These are phyloP conservation scores for Xylaria hypoxylon DNA, from an alignment of 2,329 filamentous ascomycete genomes.

Conservation along the genomic window DNA sequence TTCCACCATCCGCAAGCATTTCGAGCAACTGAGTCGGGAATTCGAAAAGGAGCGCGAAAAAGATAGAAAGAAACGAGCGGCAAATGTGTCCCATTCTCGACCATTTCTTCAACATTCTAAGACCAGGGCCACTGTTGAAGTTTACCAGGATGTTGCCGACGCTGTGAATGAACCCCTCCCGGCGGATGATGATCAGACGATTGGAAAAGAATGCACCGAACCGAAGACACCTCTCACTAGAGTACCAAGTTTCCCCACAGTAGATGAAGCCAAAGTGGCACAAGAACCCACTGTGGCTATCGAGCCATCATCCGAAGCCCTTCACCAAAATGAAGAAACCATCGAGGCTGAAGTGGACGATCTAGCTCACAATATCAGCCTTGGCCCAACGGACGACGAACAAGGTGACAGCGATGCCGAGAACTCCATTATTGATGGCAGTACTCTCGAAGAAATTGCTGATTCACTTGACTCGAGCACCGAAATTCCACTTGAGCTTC, in stretches of 20 bases:
- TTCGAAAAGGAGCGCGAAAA: slow-evolving; percentile 94
- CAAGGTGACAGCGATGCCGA: slow-evolving; percentile 78
- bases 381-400: slow-evolving; percentile 77
- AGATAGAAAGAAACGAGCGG: slow-evolving; percentile 83
- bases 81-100: slow-evolving; percentile 78
- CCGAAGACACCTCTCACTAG: slow-evolving; percentile 44
- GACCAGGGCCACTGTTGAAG: slow-evolving; percentile 95
- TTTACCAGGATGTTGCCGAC: slow-evolving; percentile 93
- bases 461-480: slow-evolving; percentile 70
- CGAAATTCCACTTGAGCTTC: slow-evolving; percentile 77
- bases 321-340: slow-evolving; percentile 47
- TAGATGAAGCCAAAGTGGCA: slow-evolving; percentile 17
- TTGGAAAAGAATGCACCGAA: slow-evolving; percentile 52
- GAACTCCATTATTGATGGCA: slow-evolving; percentile 74
- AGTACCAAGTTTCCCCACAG: slow-evolving; percentile 35
- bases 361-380: slow-evolving; percentile 60
- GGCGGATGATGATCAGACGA: slow-evolving; percentile 69
- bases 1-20: slow-evolving; percentile 92
- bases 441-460: slow-evolving; percentile 72
- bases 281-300: slow-evolving; percentile 31
- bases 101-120: slow-evolving; percentile 87
- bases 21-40: slow-evolving; percentile 95
- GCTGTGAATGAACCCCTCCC: slow-evolving; percentile 85
- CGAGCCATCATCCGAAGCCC: slow-evolving; percentile 47
- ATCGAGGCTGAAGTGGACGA: slow-evolving; percentile 59